Evolutionary conservation across 129 eudicot genomes (phyloP).

Genomic region (Apium graveolens): DNA sequence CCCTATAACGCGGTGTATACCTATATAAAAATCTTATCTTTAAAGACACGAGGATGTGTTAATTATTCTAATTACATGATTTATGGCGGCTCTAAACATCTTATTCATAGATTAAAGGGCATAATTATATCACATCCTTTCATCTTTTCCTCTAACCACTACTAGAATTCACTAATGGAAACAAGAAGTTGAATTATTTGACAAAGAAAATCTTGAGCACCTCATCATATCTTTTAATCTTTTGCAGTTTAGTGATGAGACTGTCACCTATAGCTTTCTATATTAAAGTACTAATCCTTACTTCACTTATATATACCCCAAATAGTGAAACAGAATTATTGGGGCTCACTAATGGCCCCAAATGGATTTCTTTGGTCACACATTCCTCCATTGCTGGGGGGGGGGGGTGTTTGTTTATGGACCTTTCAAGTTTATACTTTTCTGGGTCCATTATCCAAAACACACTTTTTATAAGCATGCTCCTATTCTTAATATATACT

Average conservation of each 20-base stretch:
- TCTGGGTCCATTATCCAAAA: background rate
- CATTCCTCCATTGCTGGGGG: background rate
- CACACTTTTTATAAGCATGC: background rate
- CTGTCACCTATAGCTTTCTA: background rate
- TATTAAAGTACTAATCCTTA: background rate
- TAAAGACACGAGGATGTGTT: background rate
- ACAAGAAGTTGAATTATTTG: background rate
- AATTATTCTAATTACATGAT: background rate
- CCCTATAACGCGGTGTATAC: constrained; percentile 1
- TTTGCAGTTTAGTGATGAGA: background rate
- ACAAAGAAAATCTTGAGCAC: background rate
- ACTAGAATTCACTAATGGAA: background rate
- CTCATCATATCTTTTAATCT: background rate
- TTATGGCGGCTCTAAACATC: background rate
- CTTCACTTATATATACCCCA: background rate
- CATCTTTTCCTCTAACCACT: background rate
- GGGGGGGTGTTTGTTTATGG: background rate
- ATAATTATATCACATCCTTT: background rate
- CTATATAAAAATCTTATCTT: background rate
- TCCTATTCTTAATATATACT: background rate
- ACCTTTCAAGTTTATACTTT: background rate
- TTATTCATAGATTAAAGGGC: background rate
- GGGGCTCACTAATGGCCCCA: background rate
- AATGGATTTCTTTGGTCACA: background rate
- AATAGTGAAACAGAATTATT: constrained; percentile 6